Percentiles rank a stretch among this genome's conserved stretches.
Conservation (phyloP, 257 asterid genomes). For the Paulownia fortunei region DNA sequence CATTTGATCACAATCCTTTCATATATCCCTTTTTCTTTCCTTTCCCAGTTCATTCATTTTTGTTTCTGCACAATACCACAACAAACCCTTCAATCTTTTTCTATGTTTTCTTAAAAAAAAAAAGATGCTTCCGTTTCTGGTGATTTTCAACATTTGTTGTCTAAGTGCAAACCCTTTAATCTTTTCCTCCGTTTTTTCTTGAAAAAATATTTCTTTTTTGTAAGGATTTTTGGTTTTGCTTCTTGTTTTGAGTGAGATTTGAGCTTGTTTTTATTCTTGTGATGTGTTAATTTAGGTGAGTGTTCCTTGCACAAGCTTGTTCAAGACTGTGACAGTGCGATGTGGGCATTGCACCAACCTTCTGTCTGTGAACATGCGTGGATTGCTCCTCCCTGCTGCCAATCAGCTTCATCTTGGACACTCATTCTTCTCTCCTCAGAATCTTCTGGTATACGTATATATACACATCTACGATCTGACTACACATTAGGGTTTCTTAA, state of each 20-base stretch:
- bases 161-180: neutral
- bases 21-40: neutral
- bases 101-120: too few species aligned
- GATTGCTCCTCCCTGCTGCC: constrained; percentile 72
- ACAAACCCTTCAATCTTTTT: neutral
- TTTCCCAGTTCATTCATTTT: neutral
- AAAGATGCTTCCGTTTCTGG: neutral
- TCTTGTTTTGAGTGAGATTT: neutral
- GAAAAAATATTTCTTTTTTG: neutral
- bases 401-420: constrained; percentile 89
- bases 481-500: constrained; percentile 31
- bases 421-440: constrained; percentile 90
- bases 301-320: constrained; percentile 93
- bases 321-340: constrained; percentile 94
- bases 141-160: too few species aligned
- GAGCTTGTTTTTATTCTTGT: neutral
- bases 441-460: constrained; percentile 63
- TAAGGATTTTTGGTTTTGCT: neutral
- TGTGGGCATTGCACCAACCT: constrained; percentile 99
- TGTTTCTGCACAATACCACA: neutral
- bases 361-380: constrained; percentile 91
- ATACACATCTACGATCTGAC: neutral
- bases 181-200: neutral
- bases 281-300: constrained; percentile 56
- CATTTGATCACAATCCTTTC: neutral